Conservation (phyloP, 345 rosid species). For the Hevea brasiliensis region DNA sequence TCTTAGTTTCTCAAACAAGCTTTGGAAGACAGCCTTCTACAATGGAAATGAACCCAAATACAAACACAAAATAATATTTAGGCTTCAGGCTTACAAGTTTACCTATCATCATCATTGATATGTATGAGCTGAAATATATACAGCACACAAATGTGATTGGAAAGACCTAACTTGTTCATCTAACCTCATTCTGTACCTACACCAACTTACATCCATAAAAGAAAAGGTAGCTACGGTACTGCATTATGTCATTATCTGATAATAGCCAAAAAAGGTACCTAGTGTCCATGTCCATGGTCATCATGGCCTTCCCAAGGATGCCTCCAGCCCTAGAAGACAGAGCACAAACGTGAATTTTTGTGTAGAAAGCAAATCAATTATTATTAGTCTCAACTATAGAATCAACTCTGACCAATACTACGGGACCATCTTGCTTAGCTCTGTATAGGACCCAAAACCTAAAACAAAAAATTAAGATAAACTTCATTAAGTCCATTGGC, state of each 20-base stretch:
- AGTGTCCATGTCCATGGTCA: slow-evolving; percentile 62
- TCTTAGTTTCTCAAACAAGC: not conserved
- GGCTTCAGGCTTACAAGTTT: not conserved
- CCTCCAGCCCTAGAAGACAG: slow-evolving; percentile 72
- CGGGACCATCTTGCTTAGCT: slow-evolving; percentile 96
- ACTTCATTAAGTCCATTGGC: not conserved
- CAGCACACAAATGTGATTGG: not conserved
- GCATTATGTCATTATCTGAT: not conserved
- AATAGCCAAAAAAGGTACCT: slow-evolving; percentile 32
- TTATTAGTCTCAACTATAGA: not conserved
- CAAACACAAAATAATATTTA: not conserved
- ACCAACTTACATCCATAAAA: not conserved
- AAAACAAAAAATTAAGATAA: slow-evolving; percentile 25
- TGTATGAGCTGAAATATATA: no score
- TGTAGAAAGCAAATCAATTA: not conserved
- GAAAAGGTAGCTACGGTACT: not conserved
- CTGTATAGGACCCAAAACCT: slow-evolving; percentile 97
- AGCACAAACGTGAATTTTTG: slow-evolving; percentile 1
- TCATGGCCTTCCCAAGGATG: slow-evolving; percentile 99
- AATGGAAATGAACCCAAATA: not conserved
- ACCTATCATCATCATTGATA: not conserved
- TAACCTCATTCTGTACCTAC: not conserved
- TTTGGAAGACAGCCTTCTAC: no score
- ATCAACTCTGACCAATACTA: slow-evolving; percentile 64
- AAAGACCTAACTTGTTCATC: not conserved